These are phyloP conservation scores for Cercospora zeae-maydis DNA, from an alignment of 2,329 filamentous ascomycete species.

Conservation along the genomic window DNA sequence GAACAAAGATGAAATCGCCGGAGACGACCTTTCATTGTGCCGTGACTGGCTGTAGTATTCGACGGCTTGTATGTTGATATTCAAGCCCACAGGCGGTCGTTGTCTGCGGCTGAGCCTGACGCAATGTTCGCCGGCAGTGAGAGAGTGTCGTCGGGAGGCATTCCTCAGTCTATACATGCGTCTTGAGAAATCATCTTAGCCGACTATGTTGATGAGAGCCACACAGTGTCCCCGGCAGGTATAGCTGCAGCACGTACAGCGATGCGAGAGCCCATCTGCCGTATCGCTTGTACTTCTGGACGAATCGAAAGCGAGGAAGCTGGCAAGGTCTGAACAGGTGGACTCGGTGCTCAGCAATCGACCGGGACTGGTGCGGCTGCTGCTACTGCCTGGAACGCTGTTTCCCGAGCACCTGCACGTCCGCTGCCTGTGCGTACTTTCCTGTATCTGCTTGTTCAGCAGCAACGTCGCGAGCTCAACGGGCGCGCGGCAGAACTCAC, in stretches of 20 bases:
- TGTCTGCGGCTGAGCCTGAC: no score
- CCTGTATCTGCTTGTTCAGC: not conserved
- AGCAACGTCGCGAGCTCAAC: not conserved
- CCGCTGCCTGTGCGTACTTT: not conserved
- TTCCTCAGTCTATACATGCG: no score
- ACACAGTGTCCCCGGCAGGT: no score
- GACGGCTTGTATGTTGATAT: no score
- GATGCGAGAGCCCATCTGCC: not conserved
- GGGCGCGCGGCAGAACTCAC: no score
- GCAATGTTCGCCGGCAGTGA: no score
- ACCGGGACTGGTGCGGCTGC: not conserved
- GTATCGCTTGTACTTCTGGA: not conserved
- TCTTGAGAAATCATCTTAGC: not conserved
- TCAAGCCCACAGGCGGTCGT: no score
- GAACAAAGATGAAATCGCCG: not conserved
- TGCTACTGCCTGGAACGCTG: not conserved
- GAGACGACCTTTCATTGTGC: no score
- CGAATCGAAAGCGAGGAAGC: not conserved
- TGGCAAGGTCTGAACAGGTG: not conserved
- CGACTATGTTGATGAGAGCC: not conserved
- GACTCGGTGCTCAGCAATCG: not conserved
- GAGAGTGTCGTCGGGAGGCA: no score
- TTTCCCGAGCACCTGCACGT: not conserved
- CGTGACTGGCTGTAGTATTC: no score
- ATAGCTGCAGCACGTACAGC: not conserved